Percentiles rank a stretch among this genome's conserved stretches.
These are phyloP conservation scores for Retiboletus flavoniger DNA, from an alignment of 1,284 basidiomycete species.

Conservation along the genomic window DNA sequence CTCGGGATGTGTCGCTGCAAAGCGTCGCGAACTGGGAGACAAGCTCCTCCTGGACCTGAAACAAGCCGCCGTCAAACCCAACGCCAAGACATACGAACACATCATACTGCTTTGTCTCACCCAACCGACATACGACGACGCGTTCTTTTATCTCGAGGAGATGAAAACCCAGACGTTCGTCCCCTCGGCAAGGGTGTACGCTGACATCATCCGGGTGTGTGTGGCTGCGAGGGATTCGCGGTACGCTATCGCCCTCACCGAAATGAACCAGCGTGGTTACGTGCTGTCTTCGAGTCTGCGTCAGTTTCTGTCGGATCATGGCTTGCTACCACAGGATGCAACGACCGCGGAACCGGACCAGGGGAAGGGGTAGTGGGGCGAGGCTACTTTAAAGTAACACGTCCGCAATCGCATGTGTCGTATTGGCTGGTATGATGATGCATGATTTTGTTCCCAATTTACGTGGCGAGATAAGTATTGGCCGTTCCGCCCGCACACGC, in stretches of 20 bases:
- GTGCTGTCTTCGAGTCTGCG: slow-evolving; percentile 33
- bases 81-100: slow-evolving; percentile 60
- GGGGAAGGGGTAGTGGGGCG: background rate
- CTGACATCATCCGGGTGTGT: slow-evolving; percentile 61
- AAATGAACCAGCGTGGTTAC: slow-evolving; percentile 61
- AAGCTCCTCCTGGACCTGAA: slow-evolving; percentile 63
- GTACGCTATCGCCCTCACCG: slow-evolving; percentile 65
- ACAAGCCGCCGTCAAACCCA: slow-evolving; percentile 50
- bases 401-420: background rate
- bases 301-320: slow-evolving; percentile 32
- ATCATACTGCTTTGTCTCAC: slow-evolving; percentile 70
- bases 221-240: slow-evolving; percentile 57
- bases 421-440: background rate
- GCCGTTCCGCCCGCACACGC: background rate
- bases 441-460: background rate
- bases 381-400: background rate
- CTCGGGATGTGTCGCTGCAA: slow-evolving; percentile 55
- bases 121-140: slow-evolving; percentile 76
- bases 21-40: slow-evolving; percentile 61
- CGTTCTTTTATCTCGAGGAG: slow-evolving; percentile 85
- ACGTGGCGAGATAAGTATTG: background rate
- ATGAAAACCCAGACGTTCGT: slow-evolving; percentile 67
- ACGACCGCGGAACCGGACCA: background rate
- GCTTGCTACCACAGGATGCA: slow-evolving; percentile 5
- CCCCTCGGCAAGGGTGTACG: slow-evolving; percentile 61